Evolutionary conservation across 768 basidiomycete genomes (phyloP), one percentile per base, ranked within the genome.

Genomic region (Tephrocybe sp.): DNA sequence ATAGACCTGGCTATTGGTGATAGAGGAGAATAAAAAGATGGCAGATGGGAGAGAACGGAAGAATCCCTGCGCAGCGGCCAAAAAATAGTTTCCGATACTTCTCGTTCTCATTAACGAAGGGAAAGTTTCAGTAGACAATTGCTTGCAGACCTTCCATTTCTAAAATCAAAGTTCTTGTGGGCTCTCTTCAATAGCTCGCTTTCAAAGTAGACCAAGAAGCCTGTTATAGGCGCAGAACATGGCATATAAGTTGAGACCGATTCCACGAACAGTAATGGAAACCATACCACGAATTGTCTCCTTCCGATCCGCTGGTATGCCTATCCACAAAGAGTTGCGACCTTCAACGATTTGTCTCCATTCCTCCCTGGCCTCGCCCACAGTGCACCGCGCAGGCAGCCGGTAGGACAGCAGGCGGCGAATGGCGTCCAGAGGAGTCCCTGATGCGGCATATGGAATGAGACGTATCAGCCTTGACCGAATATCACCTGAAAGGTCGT

Each of bases 311-410:
- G 78, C 80, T 0, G 94, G 92, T 32, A 98, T 91, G 0, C 89
- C 91, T 5, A 72, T 64, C 95, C 95, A 98, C 2, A 96, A 73
- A 2, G 62, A 48, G 64, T 88, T 93, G 25, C 77, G 77, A 0
- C 95, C 95, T 70, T 98, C 95, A 10, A 97, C 89, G 50, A 97
- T 89, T 54, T 90, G 84, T 56, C 90, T 76, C 95, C 95, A 98
- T 58, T 92, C 80, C n/a, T 88, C 88, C 56, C 91, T 83, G 18
- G 91, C 92, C 53, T 86, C 83, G 28, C 78, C 76, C 57, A 93
- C 88, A 0, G 83, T 73, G n/a, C 73, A 79, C 14, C 77, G 72
- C 3, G 80, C 70, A 8, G 93, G 86, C 28, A 97, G 75, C 2
- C 95, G 84, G 65, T 94, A 84, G 2, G 88, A 82, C 24, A 98